Conservation (phyloP, 2,329 filamentous ascomycete genomes). For the Metarhizium album region DNA sequence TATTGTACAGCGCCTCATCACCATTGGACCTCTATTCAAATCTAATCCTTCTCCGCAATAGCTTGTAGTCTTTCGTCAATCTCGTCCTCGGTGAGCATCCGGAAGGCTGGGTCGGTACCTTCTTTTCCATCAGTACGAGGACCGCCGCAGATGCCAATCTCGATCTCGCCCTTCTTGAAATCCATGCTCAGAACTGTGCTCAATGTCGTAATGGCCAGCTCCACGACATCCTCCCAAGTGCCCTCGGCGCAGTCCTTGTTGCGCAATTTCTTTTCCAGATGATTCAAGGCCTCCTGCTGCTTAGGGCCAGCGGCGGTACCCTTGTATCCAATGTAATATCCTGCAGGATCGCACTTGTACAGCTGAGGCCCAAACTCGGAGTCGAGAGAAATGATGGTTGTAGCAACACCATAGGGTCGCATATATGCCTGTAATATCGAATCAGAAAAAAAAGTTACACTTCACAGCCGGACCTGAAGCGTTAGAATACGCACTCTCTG, state of each 20-base stretch:
- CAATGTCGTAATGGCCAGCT: conserved; percentile 88
- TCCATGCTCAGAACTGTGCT: conserved; percentile 97
- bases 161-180: conserved; percentile 98
- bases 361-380: conserved; percentile 86
- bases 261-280: conserved; percentile 98
- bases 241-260: conserved; percentile 94
- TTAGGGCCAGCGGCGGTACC: conserved; percentile 94
- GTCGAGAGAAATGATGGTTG: conserved; percentile 89
- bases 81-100: conserved; percentile 89
- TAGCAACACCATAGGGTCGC: conserved; percentile 92
- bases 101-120: conserved; percentile 69
- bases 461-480: not conserved
- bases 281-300: conserved; percentile 96
- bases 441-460: not conserved
- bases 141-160: conserved; percentile 93
- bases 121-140: conserved; percentile 74
- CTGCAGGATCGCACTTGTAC: conserved; percentile 96
- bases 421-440: conserved; percentile 62
- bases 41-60: conserved; percentile 96
- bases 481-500: conserved; percentile 56
- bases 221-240: conserved; percentile 93
- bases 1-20: not conserved
- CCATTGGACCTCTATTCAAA: conserved; percentile 2
- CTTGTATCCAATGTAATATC: conserved; percentile 98
- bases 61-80: conserved; percentile 97